Base-by-base conservation (phyloP, 2,329 filamentous ascomycete genomes). In the Teratosphaeria gauchensis region DNA sequence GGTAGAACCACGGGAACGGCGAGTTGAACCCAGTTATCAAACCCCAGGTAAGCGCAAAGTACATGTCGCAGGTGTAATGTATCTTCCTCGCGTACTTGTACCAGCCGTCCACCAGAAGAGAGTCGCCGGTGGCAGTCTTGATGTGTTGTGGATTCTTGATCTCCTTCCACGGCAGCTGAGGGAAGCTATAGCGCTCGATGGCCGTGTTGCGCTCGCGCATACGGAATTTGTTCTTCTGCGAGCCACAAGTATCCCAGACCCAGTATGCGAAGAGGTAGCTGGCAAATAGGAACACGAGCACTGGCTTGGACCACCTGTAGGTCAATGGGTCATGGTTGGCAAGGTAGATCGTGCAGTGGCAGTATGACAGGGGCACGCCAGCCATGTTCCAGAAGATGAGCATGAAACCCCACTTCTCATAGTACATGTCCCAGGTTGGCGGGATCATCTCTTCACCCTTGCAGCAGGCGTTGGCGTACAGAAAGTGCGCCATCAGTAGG, bases 371-470 rank as follows among this genome's bases (percentile, higher is more conserved):
- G 14, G 91, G 91, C 30, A 96, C 91, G 65, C 91, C 91, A 53
- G 91, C 90, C 72, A 96, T 80, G 76, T 96, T 96, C 91, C 91
- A 96, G 83, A 96, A 96, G 74, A 95, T 95, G 65, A 96, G 83
- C 91, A 96, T 96, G 79, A 96, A 96, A 56, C 91, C 91, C 84
- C 89, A 92, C 77, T 96, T 96, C 80, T 96, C 91, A 68, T 90
- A 92, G 79, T 95, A 95, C 87, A 96, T 95, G 69, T 96, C 91
- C 85, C 91, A 96, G 55, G 90, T 94, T 8, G 88, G 88, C 60
- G 90, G 83, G 73, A 96, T 96, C 71, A 90, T 83, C 75, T 96
- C 90, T 76, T 96, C 91, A 54, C 88, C 92, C 78, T 96, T 96
- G 66, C 87, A 85, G 78, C 91, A 96, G 56, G 91, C 90, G 73